Evolutionary conservation across 169 alveolate genomes (phyloP).

Genomic region (Plasmodium gaboni): DNA sequence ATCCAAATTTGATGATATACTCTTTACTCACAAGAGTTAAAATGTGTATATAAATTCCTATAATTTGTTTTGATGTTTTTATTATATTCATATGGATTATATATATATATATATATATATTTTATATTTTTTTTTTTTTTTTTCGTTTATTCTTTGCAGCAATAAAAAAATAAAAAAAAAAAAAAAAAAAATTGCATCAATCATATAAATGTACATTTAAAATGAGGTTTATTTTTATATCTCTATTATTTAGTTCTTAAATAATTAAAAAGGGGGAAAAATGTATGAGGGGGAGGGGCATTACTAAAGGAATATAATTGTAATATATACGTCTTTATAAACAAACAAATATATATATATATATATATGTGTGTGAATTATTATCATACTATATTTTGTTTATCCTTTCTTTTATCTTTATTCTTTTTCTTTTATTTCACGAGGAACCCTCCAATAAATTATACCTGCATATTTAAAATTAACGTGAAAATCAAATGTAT

Average conservation of each 20-base stretch:
- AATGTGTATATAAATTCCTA: background rate
- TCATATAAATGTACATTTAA: no score
- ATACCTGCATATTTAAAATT: slow-evolving; percentile 45
- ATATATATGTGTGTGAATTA: background rate
- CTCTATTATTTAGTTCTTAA: no score
- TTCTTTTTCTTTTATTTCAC: slow-evolving; percentile 30
- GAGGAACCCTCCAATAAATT: slow-evolving; percentile 57
- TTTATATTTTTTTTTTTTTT: background rate
- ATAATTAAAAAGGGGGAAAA: no score
- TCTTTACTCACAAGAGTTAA: slow-evolving; percentile 31
- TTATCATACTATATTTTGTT: background rate
- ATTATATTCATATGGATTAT: background rate
- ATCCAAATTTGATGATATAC: slow-evolving; percentile 57
- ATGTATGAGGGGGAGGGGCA: no score
- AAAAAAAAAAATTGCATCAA: no score
- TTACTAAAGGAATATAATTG: no score
- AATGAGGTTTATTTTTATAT: no score
- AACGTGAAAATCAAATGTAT: background rate
- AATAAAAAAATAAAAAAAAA: no score
- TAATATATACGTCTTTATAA: no score
- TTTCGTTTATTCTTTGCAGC: background rate
- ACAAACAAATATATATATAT: no score
- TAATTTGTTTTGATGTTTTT: background rate
- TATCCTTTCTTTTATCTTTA: background rate
- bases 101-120: background rate